phyloP scores from a whole-genome alignment of 345 rosid species.

The Garcia nutans region DNA sequence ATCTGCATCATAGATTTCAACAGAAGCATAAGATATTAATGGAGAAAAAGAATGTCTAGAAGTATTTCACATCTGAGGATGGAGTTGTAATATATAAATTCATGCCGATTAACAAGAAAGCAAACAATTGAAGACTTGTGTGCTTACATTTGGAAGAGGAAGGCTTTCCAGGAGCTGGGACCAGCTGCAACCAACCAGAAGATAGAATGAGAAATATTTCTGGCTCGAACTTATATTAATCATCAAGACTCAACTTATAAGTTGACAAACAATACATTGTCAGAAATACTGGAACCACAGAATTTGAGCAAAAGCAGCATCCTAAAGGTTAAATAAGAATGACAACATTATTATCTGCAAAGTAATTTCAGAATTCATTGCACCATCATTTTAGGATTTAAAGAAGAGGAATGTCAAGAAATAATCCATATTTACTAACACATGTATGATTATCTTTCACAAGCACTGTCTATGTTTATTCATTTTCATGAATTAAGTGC shows the following conservation, averaged over 20 bases:
- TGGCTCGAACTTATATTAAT: not conserved
- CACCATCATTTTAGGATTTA: not conserved
- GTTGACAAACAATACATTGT: not conserved
- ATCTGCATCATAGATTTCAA: constrained; percentile 16
- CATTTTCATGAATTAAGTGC: constrained; percentile 31
- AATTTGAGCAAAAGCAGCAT: constrained; percentile 19
- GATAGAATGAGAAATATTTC: constrained; percentile 28
- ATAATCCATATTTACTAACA: not conserved
- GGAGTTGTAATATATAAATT: not conserved
- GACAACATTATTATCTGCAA: too few species aligned
- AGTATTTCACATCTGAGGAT: not conserved
- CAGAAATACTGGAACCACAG: constrained; percentile 11
- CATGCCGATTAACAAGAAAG: not conserved
- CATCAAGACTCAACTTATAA: not conserved
- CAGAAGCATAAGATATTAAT: not conserved
- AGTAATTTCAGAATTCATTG: constrained; percentile 6
- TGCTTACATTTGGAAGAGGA: constrained; percentile 88
- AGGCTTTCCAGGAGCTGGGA: constrained; percentile 88
- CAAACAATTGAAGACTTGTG: not conserved
- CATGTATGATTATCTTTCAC: constrained; percentile 18
- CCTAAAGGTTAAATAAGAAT: not conserved
- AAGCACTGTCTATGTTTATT: constrained; percentile 18
- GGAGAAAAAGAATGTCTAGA: not conserved
- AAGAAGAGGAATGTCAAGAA: not conserved
- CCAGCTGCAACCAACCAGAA: constrained; percentile 59